phyloP scores from a whole-genome alignment of 2,329 filamentous ascomycete species.

The Drechslera avenae region DNA sequence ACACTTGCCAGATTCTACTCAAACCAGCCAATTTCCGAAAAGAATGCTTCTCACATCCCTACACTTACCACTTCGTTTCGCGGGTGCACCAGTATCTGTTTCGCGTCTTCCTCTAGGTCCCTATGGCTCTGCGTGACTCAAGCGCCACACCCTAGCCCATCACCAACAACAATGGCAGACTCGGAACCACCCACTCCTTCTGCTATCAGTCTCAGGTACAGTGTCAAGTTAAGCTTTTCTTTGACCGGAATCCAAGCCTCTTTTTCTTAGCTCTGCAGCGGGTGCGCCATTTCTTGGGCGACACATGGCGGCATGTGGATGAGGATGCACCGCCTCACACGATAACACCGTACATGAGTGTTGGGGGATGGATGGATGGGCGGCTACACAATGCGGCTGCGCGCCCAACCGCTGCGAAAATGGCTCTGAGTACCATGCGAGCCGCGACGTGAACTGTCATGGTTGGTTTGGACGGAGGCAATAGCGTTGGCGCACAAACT shows the following conservation, averaged over 20 bases:
- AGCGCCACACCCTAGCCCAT: not conserved
- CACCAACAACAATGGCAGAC: not conserved
- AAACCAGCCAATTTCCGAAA: too few species aligned
- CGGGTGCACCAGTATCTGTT: too few species aligned
- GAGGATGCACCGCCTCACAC: too few species aligned
- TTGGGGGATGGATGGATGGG: not conserved
- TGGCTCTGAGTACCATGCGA: slow-evolving; percentile 18
- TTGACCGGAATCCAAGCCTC: not conserved
- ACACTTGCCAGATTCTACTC: not conserved
- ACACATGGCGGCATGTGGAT: too few species aligned
- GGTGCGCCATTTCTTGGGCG: too few species aligned
- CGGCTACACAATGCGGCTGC: slow-evolving; percentile 8
- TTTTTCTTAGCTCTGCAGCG: too few species aligned
- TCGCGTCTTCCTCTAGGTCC: too few species aligned
- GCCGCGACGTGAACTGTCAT: slow-evolving; percentile 6
- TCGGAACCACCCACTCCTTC: not conserved
- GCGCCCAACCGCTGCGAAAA: slow-evolving; percentile 15
- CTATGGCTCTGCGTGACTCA: not conserved
- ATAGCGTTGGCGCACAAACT: not conserved
- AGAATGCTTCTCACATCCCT: not conserved
- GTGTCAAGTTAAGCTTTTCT: slow-evolving; percentile 2
- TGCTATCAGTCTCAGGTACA: not conserved
- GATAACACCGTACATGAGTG: too few species aligned
- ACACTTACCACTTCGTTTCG: too few species aligned
- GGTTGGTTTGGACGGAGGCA: slow-evolving; percentile 4